Evolutionary conservation across 2,329 filamentous ascomycete genomes (phyloP), one percentile per base, ranked within the genome.

Genomic region (Triangularia verruculosa): DNA sequence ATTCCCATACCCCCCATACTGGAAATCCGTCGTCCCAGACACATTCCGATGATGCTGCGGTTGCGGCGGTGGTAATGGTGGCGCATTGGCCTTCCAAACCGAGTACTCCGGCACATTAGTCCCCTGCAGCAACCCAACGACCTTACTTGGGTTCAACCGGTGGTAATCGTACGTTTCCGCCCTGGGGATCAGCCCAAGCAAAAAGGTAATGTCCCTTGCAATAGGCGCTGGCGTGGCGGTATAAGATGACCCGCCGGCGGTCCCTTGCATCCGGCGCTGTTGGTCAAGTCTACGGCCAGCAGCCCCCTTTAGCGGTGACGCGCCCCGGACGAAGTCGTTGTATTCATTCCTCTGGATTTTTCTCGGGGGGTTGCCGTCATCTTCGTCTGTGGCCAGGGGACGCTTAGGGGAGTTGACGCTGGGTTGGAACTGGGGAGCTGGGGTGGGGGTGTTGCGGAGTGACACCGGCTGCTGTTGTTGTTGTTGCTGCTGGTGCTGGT

Each of bases 241-340:
- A 39, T 75, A 73, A 6, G 73, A 72, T n/a, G 72, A 72, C 34
- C 72, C 70, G 12, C 76, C 75, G 67, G 81, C 80, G 15, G 12
- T 32, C 3, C 80, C 79, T 68, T 85, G 85, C 70, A 83, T 86
- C 4, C 87, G 82, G 59, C 86, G 84, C 73, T 92, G 88, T 73
- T 95, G 90, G 71, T 95, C 92, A 22, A 96, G 82, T 34, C 93
- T 89, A 62, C 93, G 89, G 25, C 92, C 92, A 39, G 94, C 92
- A 1, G 92, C 91, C 13, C 92, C 92, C 75, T 98, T 99, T 39
- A 98, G 83, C 0, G 96, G 95, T 4, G 94, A 98, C 62, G 91
- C 93, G n/a, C 90, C 93, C 58, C 95, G 88, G 61, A 89, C 86
- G 65, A 97, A 84, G 74, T 97, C 97, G 70, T 72, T 90, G 4